Conservation (phyloP, 768 basidiomycete genomes). For the Lyophyllum semitale region DNA sequence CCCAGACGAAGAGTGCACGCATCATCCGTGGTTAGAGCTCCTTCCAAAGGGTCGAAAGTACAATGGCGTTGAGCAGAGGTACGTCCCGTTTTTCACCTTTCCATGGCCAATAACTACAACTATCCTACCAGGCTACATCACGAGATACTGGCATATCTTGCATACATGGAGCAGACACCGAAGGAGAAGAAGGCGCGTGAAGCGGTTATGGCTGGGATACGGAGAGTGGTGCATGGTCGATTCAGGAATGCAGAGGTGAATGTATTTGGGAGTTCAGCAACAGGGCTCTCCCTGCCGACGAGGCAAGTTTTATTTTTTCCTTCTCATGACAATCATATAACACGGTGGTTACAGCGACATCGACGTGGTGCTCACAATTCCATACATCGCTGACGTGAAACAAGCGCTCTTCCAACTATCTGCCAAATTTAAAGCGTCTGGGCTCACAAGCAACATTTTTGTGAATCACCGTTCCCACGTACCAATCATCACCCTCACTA, state of each 20-base stretch:
- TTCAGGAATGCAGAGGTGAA: slow-evolving; percentile 49
- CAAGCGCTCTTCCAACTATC: slow-evolving; percentile 50
- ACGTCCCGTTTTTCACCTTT: background rate
- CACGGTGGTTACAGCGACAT: slow-evolving; percentile 33
- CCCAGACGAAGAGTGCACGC: slow-evolving; percentile 1
- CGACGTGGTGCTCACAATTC: slow-evolving; percentile 27
- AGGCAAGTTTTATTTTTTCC: slow-evolving; percentile 42
- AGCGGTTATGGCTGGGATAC: slow-evolving; percentile 47
- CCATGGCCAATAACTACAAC: background rate
- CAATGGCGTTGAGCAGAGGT: slow-evolving; percentile 31
- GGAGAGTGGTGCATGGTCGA: slow-evolving; percentile 41
- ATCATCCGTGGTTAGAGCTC: slow-evolving; percentile 19
- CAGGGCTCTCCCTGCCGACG: slow-evolving; percentile 59
- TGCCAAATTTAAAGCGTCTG: slow-evolving; percentile 40
- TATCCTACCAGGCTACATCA: slow-evolving; percentile 52
- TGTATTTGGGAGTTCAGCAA: slow-evolving; percentile 64
- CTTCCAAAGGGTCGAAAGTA: slow-evolving; percentile 13
- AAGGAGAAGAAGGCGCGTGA: slow-evolving; percentile 51
- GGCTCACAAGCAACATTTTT: slow-evolving; percentile 39
- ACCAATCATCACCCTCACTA: slow-evolving; percentile 65
- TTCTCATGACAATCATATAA: background rate
- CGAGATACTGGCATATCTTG: slow-evolving; percentile 60
- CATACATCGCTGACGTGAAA: slow-evolving; percentile 33
- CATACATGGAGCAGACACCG: slow-evolving; percentile 54
- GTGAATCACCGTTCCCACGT: slow-evolving; percentile 40